A percentile compares a stretch with the other conserved stretches of the same genome.
These are phyloP conservation scores for Ceratocystis smalleyi DNA, from an alignment of 2,329 filamentous ascomycete species.

Conservation along the genomic window DNA sequence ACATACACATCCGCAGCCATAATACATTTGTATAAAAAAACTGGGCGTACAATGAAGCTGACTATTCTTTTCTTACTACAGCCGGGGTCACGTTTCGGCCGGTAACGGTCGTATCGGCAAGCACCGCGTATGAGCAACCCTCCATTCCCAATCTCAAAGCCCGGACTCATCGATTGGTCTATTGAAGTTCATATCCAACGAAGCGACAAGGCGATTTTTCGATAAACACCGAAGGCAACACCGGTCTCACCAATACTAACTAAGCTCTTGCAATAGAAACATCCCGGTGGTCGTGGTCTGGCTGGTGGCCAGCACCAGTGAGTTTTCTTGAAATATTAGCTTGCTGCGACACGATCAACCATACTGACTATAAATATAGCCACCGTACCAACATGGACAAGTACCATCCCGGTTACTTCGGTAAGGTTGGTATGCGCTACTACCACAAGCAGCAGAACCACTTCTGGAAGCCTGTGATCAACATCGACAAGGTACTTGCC, in stretches of 20 bases:
- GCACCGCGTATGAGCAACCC: constrained; percentile 44
- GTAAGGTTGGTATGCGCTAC: constrained; percentile 88
- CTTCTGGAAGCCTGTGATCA: constrained; percentile 98
- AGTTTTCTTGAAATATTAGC: constrained; percentile 11
- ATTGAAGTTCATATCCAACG: background rate
- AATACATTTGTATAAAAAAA: constrained; percentile 1
- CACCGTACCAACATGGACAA: constrained; percentile 28
- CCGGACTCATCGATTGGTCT: background rate
- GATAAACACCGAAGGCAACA: background rate
- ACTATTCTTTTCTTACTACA: constrained; percentile 28
- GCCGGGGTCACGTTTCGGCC: constrained; percentile 94
- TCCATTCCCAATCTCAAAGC: background rate
- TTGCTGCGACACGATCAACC: background rate
- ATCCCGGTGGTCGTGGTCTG: constrained; percentile 65
- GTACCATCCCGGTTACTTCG: constrained; percentile 98
- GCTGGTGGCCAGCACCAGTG: constrained; percentile 95
- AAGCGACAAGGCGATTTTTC: constrained; percentile 1
- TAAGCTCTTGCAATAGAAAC: constrained; percentile 39
- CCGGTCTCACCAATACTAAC: constrained; percentile 11
- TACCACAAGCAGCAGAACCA: constrained; percentile 95
- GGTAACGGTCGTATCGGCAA: constrained; percentile 98
- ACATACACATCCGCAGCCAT: constrained; percentile 5
- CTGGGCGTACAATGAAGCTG: constrained; percentile 20
- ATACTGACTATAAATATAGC: constrained; percentile 14
- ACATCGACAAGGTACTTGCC: constrained; percentile 77